Evolutionary conservation across 1,139 yeast genomes (phyloP), one percentile per base, ranked within the genome.

Genomic region (Protomyces inouyei): DNA sequence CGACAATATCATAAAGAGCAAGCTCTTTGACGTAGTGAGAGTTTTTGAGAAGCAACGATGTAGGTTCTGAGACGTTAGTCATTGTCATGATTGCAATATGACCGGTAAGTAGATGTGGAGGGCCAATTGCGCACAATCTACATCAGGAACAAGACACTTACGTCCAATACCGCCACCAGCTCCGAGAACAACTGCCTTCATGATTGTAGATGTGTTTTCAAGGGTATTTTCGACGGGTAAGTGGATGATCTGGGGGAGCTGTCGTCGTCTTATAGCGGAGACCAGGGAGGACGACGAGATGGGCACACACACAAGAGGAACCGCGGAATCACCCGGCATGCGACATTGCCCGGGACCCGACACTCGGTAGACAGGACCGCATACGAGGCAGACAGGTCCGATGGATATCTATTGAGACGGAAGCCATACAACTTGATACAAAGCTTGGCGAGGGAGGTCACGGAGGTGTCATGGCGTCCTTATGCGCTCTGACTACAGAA

Each of bases 1-100:
- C 90, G 76, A 87, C 88, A 72, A 93, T 85, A 80, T 93, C 98
- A 79, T 88, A 93, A 68, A 93, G 83, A 64, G 96, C 83, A 76
- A 93, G 83, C 73, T 87, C 87, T 64, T 93, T 85, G 68, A 93
- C 95, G 76, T 88, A 85, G 73, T 83, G 85, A 83, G 91, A 90
- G 74, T 89, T 82, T 81, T 93, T 93, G 79, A 92, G 80, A 73
- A 93, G 82, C 71, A 93, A 83, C 57, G 98, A 55, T 10, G 54
- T 54, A 45, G 64, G 64, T 55, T 60, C 57, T 35, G 48, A 43
- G 21, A 9, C 16, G 43, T 37, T 6, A 37, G 43, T 14, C 16
- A n/a, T 14, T 36, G 40, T 14, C 16, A 1, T 37, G 32, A 3
- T 1, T 28, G 32, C 32, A 4, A 28, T 2, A 3, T 28, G 8